Evolutionary conservation across 352 stramenopile species (phyloP), one percentile per base, ranked within the genome.

Genomic region (Phytophthora uliginosa): DNA sequence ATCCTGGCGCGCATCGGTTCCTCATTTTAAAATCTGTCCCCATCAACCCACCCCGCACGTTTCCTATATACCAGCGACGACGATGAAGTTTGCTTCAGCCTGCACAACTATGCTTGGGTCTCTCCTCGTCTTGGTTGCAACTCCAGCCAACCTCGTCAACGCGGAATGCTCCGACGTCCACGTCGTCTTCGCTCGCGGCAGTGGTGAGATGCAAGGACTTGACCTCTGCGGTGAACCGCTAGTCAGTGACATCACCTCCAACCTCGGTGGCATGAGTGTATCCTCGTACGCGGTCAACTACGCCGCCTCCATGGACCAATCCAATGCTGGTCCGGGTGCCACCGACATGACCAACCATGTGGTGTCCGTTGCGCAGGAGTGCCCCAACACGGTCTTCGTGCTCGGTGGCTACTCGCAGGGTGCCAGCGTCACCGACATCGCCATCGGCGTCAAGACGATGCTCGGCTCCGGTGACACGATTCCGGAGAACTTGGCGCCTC

Each of bases 251-350:
- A 75, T 85, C 60, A 73, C 59, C 1, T 69, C 58, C 5, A 69
- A 63, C 20, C 69, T 85, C 12, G n/a, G 12, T 3, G 74, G 78
- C 24, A 82, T 77, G 74, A 81, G 62, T 45, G 71, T 84, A 17
- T 76, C 63, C 9, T 76, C 72, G 9, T 85, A 83, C 53, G 71
- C 78, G 0, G 71, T 85, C 6, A 58, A 63, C 54, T 85, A 85
- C 53, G 28, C 55, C 17, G 77, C 77, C 1, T 65, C 69, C 0
- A 48, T 59, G 24, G 69, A 68, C 34, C 71, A 81, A 59, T 74
- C 60, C 9, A 81, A 64, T 26, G 28, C 28, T 31, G 28, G 28
- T 31, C 28, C 28, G 28, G 28, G 28, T 31, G 28, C 28, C 28
- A 31, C 68, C 20, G 77, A 79, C 34, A 77, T 83, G 77, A 73